A percentile compares a stretch with the other conserved stretches of the same genome.
Conservation (phyloP, 441 rosid genomes). For the Heliophila coronopifolia region DNA sequence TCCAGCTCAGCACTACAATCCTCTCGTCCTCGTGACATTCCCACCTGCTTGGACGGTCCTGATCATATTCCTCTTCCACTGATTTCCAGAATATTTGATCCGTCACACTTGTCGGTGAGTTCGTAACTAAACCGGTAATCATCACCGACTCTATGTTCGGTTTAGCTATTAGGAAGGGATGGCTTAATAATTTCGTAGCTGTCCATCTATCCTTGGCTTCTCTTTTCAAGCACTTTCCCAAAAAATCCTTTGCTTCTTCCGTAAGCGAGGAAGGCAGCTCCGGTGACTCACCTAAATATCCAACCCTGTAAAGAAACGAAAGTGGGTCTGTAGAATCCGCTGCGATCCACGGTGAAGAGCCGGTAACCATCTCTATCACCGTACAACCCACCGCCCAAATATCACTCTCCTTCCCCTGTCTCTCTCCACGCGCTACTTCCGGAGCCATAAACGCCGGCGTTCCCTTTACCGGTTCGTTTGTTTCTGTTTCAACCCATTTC, state of each 20-base stretch:
- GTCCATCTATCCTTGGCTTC: slow-evolving; percentile 63
- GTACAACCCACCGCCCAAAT: slow-evolving; percentile 81
- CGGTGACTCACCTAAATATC: slow-evolving; percentile 46
- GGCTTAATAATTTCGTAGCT: slow-evolving; percentile 47
- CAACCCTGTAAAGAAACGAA: slow-evolving; percentile 45
- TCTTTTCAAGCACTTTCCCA: slow-evolving; percentile 56
- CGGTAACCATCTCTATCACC: slow-evolving; percentile 74
- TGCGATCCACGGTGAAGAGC: slow-evolving; percentile 44
- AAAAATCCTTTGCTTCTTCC: slow-evolving; percentile 62
- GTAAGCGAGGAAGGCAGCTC: slow-evolving; percentile 46
- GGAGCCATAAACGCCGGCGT: slow-evolving; percentile 96
- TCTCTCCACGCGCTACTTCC: slow-evolving; percentile 77
- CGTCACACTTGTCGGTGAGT: slow-evolving; percentile 67
- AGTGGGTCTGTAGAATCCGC: slow-evolving; percentile 36
- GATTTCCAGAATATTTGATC: slow-evolving; percentile 61
- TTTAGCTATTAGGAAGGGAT: slow-evolving; percentile 40
- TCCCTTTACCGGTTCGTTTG: slow-evolving; percentile 61
- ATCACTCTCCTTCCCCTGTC: slow-evolving; percentile 63
- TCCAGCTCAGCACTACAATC: slow-evolving; percentile 41
- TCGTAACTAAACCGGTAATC: slow-evolving; percentile 31
- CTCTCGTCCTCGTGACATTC: slow-evolving; percentile 39
- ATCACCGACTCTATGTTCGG: slow-evolving; percentile 23
- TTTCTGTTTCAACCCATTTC: slow-evolving; percentile 21
- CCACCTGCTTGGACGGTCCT: slow-evolving; percentile 16
- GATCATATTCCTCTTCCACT: slow-evolving; percentile 39